These are phyloP conservation scores for Ananas comosus DNA, from an alignment of 176 grass and related monocot genomes.

Conservation along the genomic window DNA sequence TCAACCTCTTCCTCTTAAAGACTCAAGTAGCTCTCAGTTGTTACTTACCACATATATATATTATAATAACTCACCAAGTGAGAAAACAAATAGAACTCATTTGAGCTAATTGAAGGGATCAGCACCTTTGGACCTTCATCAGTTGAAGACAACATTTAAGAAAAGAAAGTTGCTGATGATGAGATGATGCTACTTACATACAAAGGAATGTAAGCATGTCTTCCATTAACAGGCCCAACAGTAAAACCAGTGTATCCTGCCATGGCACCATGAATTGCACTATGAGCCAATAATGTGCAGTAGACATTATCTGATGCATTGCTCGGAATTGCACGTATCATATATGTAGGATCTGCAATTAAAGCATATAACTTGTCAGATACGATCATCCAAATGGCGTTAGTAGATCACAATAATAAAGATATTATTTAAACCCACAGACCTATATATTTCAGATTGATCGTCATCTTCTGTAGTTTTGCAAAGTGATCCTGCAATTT, in stretches of 20 bases:
- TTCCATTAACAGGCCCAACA: conserved; percentile 70
- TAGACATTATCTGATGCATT: conserved; percentile 95
- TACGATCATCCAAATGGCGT: not conserved
- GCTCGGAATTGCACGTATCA: conserved; percentile 74
- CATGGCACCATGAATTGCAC: conserved; percentile 82
- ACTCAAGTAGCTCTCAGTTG: too few relatives aligned
- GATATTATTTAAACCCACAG: not conserved
- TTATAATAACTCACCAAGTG: too few relatives aligned
- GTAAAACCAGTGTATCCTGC: conserved; percentile 91
- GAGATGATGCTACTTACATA: conserved; percentile 43
- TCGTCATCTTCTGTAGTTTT: conserved; percentile 53
- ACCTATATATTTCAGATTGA: conserved; percentile 93
- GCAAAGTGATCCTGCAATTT: conserved; percentile 65
- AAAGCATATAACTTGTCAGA: not conserved
- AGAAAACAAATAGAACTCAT: too few relatives aligned
- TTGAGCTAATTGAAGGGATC: too few relatives aligned
- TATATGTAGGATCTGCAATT: conserved; percentile 58
- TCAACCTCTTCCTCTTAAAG: too few relatives aligned
- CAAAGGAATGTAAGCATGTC: conserved; percentile 92
- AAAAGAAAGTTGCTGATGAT: not conserved
- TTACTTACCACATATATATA: too few relatives aligned
- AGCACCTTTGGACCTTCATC: too few relatives aligned
- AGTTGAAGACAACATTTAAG: too few relatives aligned
- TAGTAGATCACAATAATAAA: not conserved
- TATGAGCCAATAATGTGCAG: conserved; percentile 78